Evolutionary conservation across 106 monocot species (phyloP), one percentile per base, ranked within the genome.

Genomic region (Dactylorhiza incarnata): DNA sequence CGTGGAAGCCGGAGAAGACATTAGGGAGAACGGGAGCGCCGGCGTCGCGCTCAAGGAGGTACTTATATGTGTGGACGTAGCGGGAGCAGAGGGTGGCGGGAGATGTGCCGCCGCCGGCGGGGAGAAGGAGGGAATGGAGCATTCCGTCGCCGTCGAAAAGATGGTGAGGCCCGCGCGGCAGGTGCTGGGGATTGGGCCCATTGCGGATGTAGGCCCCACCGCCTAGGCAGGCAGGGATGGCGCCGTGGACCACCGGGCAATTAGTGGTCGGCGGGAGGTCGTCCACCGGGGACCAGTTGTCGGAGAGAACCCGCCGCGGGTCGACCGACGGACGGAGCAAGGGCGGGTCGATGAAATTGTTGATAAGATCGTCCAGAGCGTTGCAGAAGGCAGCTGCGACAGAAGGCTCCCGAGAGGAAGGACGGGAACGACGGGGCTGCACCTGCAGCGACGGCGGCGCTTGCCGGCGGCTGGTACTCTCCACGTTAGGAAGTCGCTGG

Each of bases 111-210:
- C 74, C 82, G 19, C 25, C 23, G 14, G 65, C 2, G 45, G 87
- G 76, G 81, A 90, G 85, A 73, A 87, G 90, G 76, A 90, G 75
- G 48, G 87, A 76, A 71, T 90, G 83, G 62, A 87, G 85, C 90
- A 90, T 90, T 81, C 85, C 90, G 77, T 90, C 90, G 2, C 90
- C 90, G 67, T 90, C 87, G 76, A 90, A 90, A 22, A 90, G 83
- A 81, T 90, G 90, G 76, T 85, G 79, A 22, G 90, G 85, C 6
- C 85, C 87, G 16, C 81, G 82, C 11, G 87, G 90, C 45, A 85
- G 80, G 78, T 87, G 72, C 81, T 87, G 87, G 9, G 90, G 87
- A 67, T 90, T 90, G 29, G 90, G 90, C 15, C 90, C 90, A 70
- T 90, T 90, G 74, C 90, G 90, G 80, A 90, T 87, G 83, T 90